Conservation (phyloP, 116 monocot genomes). For the Thalassia testudinum region DNA sequence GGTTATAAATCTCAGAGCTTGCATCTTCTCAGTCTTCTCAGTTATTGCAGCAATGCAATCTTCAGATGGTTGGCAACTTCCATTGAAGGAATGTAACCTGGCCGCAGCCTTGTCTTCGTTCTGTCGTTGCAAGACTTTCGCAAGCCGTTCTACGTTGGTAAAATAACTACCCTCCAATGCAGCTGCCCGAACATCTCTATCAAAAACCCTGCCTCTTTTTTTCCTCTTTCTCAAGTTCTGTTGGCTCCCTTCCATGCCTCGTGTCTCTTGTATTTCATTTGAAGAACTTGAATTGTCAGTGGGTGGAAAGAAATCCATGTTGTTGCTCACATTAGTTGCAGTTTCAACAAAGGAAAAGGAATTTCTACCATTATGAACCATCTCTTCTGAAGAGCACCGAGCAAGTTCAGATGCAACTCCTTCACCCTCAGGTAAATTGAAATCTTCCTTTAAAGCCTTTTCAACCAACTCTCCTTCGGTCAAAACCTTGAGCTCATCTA, state of each 20-base stretch:
- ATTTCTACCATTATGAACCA: not conserved
- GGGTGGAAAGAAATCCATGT: too few species aligned
- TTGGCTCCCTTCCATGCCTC: too few species aligned
- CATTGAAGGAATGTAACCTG: constrained; percentile 48
- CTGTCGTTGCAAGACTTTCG: constrained; percentile 58
- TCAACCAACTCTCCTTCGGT: constrained; percentile 87
- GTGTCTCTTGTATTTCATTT: too few species aligned
- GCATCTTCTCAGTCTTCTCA: constrained; percentile 37
- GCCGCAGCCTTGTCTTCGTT: constrained; percentile 73
- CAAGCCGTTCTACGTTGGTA: constrained; percentile 49
- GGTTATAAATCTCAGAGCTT: constrained; percentile 41
- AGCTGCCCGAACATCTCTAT: constrained; percentile 60
- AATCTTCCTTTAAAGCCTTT: constrained; percentile 46
- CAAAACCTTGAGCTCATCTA: constrained; percentile 67
- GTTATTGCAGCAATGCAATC: constrained; percentile 8
- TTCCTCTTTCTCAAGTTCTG: constrained; percentile 17
- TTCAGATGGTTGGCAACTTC: constrained; percentile 18
- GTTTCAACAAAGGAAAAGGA: too few species aligned
- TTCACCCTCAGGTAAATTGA: constrained; percentile 35
- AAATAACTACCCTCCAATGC: constrained; percentile 61
- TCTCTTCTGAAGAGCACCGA: not conserved
- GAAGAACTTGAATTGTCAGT: too few species aligned
- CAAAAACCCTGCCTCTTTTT: constrained; percentile 71
- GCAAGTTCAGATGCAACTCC: too few species aligned
- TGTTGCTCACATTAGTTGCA: too few species aligned